Evolutionary conservation across 768 basidiomycete species (phyloP), one percentile per base, ranked within the genome.

Genomic region (Crucibulum laeve): DNA sequence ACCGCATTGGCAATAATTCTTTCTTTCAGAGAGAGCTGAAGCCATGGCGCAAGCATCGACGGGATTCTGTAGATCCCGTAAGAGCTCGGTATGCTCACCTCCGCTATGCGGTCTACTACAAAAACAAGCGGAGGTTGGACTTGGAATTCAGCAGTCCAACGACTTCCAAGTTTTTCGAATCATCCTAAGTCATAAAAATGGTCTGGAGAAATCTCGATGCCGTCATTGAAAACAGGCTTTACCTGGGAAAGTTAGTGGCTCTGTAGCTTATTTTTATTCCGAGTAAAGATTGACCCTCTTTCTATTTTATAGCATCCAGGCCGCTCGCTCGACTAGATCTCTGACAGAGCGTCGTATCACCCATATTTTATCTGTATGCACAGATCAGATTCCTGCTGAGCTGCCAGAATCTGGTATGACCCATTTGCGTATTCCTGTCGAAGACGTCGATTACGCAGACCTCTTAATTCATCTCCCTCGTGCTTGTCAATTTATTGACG

Each of bases 281-380:
- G 46, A 46, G 48, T 42, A 45, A 49, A 63, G 43, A 30, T 30
- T 30, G 7, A 7, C 28, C 58, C 49, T 25, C 40, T 50, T 39
- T 47, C 47, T 49, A 44, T 38, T 36, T 43, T 56, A 25, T 56
- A 88, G 87, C 56, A 71, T 87, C 53, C 69, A 74, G 53, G 82
- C 86, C 40, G 86, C 87, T 23, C 74, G 74, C 51, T 85, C 86
- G 25, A 76, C 84, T 19, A 77, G 84, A 57, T 77, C 81, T 43
- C 70, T 88, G 61, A 72, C 78, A 39, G 85, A 88, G 60, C 80
- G 81, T 52, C 77, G 78, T 47, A 84, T 91, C 48, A 87, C 85
- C 4, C 88, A 91, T 62, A 80, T 90, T 40, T 60, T 91, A 14
- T 89, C 87, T 36, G 86, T 88, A 42, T 89, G 88, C 55, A 60